Conservation (phyloP, 2,329 filamentous ascomycete species). For the Neofusicoccum sp. region DNA sequence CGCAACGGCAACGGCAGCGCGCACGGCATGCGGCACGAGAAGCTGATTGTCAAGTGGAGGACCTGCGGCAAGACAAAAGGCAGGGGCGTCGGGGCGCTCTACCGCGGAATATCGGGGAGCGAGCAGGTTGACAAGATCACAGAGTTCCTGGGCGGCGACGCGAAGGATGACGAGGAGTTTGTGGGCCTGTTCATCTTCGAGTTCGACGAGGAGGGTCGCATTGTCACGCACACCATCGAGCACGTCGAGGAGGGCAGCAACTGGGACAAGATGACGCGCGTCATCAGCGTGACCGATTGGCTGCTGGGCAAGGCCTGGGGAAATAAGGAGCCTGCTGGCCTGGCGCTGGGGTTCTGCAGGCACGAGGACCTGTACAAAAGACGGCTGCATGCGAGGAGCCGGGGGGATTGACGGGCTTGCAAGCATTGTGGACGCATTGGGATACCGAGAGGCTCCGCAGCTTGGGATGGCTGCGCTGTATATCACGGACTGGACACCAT, state of each 20-base stretch:
- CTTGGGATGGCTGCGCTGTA: not conserved
- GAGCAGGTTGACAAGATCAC: constrained; percentile 56
- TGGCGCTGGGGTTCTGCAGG: constrained; percentile 19
- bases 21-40: constrained; percentile 58
- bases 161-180: constrained; percentile 63
- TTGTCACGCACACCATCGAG: constrained; percentile 89
- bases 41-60: constrained; percentile 88
- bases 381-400: constrained; percentile 22
- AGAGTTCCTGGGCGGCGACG: constrained; percentile 55
- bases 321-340: constrained; percentile 30
- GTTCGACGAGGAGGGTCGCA: constrained; percentile 82
- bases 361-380: constrained; percentile 28
- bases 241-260: constrained; percentile 80
- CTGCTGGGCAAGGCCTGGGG: constrained; percentile 74
- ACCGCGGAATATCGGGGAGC: constrained; percentile 40
- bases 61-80: constrained; percentile 58
- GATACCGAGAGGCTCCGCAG: not conserved
- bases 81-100: constrained; percentile 43
- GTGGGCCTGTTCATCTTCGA: constrained; percentile 92
- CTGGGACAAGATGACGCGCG: constrained; percentile 79
- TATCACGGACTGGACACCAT: constrained; percentile 1
- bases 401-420: constrained; percentile 17
- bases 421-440: not conserved
- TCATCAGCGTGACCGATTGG: constrained; percentile 94
- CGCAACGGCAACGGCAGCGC: constrained; percentile 48